These are phyloP conservation scores for Aspergillus affinis DNA, from an alignment of 495 filamentous ascomycete species.

Conservation along the genomic window DNA sequence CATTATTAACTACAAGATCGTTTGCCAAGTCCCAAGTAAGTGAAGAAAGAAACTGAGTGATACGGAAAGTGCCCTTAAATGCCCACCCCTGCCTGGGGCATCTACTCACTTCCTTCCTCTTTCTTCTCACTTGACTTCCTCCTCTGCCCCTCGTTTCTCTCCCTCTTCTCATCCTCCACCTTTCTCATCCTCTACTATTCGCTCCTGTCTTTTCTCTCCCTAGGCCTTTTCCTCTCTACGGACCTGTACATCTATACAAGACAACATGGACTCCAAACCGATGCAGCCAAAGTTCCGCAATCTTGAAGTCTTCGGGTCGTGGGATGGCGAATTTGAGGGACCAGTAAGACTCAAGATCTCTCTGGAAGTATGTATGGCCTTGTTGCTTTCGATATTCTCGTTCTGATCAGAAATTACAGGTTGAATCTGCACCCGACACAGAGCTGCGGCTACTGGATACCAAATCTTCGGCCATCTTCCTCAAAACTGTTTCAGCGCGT, in stretches of 20 bases:
- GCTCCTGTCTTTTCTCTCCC: constrained; percentile 1
- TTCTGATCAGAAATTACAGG: no score
- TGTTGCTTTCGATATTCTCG: no score
- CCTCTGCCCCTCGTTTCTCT: neutral
- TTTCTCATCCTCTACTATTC: constrained; percentile 7
- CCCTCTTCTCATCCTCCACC: neutral
- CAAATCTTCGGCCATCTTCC: no score
- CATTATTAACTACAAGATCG: neutral
- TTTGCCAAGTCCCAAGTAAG: no score
- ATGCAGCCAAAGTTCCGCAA: constrained; percentile 25
- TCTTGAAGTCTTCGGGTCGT: constrained; percentile 35
- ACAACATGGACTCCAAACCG: constrained; percentile 14
- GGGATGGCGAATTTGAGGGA: constrained; percentile 29
- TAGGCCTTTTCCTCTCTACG: constrained; percentile 1
- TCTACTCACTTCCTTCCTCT: constrained; percentile 4
- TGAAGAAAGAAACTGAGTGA: no score
- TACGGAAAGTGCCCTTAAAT: no score
- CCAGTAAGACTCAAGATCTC: constrained; percentile 30
- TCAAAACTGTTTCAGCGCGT: no score
- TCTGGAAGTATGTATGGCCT: constrained; percentile 30
- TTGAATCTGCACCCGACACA: no score
- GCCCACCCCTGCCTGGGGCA: neutral
- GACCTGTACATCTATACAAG: neutral
- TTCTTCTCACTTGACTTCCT: constrained; percentile 5
- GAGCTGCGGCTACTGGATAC: no score